phyloP scores from a whole-genome alignment of 192 early-diverging fungal species.

The Irineochytrium annulatum region DNA sequence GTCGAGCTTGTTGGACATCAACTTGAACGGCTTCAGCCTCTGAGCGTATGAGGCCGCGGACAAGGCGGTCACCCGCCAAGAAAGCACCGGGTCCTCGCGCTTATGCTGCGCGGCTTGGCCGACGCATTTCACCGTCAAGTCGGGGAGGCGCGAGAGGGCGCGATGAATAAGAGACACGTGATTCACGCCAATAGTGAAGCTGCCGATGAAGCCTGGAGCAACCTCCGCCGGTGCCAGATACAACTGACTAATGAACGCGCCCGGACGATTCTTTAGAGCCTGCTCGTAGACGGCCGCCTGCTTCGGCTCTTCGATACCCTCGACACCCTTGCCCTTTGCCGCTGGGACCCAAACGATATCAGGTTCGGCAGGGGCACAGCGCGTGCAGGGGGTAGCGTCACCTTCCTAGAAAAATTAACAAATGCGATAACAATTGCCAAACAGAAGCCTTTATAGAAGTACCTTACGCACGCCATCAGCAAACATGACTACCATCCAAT shows the following conservation, averaged over 20 bases:
- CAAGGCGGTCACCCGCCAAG: constrained; percentile 30
- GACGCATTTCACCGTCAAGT: too few relatives aligned
- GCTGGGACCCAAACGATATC: constrained; percentile 26
- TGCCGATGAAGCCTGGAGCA: too few relatives aligned
- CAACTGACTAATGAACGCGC: constrained; percentile 36
- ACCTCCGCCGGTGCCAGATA: neutral
- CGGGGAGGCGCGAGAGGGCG: constrained; percentile 25
- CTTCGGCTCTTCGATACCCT: constrained; percentile 34
- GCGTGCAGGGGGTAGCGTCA: constrained; percentile 23
- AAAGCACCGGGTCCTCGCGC: constrained; percentile 12
- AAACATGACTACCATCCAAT: constrained; percentile 41
- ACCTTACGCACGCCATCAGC: constrained; percentile 14
- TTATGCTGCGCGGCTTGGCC: neutral
- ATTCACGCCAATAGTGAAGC: constrained; percentile 36
- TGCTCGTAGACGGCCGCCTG: constrained; percentile 42
- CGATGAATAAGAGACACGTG: constrained; percentile 37
- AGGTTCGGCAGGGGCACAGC: constrained; percentile 38
- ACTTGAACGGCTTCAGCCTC: constrained; percentile 6
- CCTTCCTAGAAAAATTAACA: constrained; percentile 1
- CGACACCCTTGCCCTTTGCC: constrained; percentile 14
- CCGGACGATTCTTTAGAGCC: constrained; percentile 37
- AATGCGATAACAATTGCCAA: neutral
- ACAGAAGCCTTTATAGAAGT: too few relatives aligned
- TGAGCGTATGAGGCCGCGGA: neutral
- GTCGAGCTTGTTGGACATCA: constrained; percentile 33